Evolutionary conservation across 108 stramenopile genomes (phyloP).

Genomic region (Cylindrotheca fusiformis): DNA sequence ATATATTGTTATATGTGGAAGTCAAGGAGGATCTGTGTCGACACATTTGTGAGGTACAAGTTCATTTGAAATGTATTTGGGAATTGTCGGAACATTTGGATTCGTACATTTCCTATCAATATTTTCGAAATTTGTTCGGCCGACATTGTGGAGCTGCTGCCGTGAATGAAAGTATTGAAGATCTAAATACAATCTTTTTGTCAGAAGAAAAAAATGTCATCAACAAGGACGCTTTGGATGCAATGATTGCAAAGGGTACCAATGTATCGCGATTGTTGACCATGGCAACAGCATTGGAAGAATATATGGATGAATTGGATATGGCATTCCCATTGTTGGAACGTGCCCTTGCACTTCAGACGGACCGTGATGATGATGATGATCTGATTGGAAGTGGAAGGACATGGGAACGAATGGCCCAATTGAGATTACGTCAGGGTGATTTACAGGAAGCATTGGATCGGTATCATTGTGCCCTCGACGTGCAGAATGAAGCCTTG

Average conservation of each 20-base stretch:
- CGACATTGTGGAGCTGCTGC: not conserved
- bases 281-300: not conserved
- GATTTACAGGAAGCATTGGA: slow-evolving; percentile 29
- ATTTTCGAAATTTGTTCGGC: not conserved
- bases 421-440: slow-evolving; percentile 6
- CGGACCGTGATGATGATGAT: not conserved
- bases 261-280: not conserved
- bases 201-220: not conserved
- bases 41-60: slow-evolving; percentile 38
- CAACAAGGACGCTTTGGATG: not conserved
- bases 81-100: not conserved
- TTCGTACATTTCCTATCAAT: not conserved
- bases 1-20: slow-evolving; percentile 30
- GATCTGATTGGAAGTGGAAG: not conserved
- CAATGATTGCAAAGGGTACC: not conserved
- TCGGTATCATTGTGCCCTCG: slow-evolving; percentile 14
- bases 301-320: not conserved
- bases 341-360: not conserved
- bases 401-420: not conserved
- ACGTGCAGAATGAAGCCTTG: slow-evolving; percentile 6
- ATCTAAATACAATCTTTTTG: not conserved
- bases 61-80: slow-evolving; percentile 7
- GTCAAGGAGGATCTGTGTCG: slow-evolving; percentile 15
- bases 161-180: not conserved
- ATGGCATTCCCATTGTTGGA: not conserved